Evolutionary conservation across 177 flowering plant genomes (phyloP).

Genomic region (Vitis hybrid): DNA sequence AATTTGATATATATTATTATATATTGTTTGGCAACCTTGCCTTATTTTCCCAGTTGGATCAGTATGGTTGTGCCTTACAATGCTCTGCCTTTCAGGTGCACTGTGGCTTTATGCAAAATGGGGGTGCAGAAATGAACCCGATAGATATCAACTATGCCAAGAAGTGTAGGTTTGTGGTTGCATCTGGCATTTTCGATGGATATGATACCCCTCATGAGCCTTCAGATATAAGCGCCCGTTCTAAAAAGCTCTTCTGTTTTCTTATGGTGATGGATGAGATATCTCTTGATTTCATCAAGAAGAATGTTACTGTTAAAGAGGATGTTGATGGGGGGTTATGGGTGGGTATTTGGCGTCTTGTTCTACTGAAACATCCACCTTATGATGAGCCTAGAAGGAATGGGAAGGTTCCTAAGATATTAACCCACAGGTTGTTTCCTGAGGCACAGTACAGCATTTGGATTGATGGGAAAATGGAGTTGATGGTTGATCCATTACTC

Average conservation of each 20-base stretch:
- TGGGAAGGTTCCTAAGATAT: conserved; percentile 95
- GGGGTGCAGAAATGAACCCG: conserved; percentile 79
- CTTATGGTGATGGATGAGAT: conserved; percentile 88
- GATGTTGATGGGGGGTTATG: conserved; percentile 70
- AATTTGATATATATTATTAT: background rate
- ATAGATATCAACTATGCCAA: conserved; percentile 54
- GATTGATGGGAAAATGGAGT: conserved; percentile 99
- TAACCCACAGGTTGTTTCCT: conserved; percentile 92
- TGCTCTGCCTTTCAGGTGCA: conserved; percentile 61
- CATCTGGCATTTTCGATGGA: conserved; percentile 93
- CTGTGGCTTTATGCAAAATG: conserved; percentile 80
- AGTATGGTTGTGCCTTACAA: background rate
- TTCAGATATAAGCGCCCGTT: conserved; percentile 71
- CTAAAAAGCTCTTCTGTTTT: conserved; percentile 85
- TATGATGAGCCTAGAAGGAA: conserved; percentile 97
- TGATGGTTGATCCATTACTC: conserved; percentile 87
- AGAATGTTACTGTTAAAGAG: conserved; percentile 61
- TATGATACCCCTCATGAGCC: conserved; percentile 97
- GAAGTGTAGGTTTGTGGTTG: conserved; percentile 85
- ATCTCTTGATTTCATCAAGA: conserved; percentile 64
- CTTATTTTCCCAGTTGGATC: background rate
- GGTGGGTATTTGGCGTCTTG: conserved; percentile 95
- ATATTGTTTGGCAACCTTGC: background rate
- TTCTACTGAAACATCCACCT: conserved; percentile 69
- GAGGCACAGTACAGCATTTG: conserved; percentile 92